Evolutionary conservation across 2,329 filamentous ascomycete species (phyloP), one percentile per base, ranked within the genome.

Genomic region (Rachicladosporium sp.): DNA sequence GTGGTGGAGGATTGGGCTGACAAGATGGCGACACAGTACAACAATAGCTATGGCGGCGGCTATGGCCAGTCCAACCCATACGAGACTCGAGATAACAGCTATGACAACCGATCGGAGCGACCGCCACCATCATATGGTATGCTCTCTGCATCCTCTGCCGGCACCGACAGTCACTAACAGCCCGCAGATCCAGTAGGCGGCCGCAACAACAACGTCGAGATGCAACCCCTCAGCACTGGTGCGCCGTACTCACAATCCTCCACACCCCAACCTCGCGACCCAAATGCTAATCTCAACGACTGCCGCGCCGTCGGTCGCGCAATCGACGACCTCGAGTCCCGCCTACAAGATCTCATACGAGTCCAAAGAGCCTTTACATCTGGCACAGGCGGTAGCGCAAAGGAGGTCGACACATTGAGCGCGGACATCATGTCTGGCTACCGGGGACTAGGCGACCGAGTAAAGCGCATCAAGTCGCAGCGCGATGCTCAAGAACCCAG

Each of bases 361-460:
- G 69, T 85, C 30, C 83, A 89, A 55, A 72, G 77, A 46, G 75
- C 79, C 29, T 75, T 94, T 47, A 79, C 78, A 51, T 76, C 76
- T 32, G 74, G 77, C 39, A 81, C 78, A 53, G 70, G 74, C 44
- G 73, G 74, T 33, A 75, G 77, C 51, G 74, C 74, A 46, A 52
- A 50, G 45, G 73, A 82, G 53, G 75, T 95, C 48, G 83, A 93
- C 46, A 66, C 68, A 41, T 70, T 88, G 42, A 81, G 78, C 49
- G 71, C 79, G 33, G 80, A 89, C 48, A 89, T 88, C 50, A 93
- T 93, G 78, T 75, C 74, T 37, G 70, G 79, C 40, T 94, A 93
- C 69, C 80, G 83, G 46, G 75, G 73, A 43, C 74, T 96, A 42
- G 84, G 82, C 41, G 77, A 81, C 38, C 80, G 83, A 38, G 78